A percentile compares a stretch with the other conserved stretches of the same genome.
These are phyloP conservation scores for Acorus calamus DNA, from an alignment of 106 monocot species.

Conservation along the genomic window DNA sequence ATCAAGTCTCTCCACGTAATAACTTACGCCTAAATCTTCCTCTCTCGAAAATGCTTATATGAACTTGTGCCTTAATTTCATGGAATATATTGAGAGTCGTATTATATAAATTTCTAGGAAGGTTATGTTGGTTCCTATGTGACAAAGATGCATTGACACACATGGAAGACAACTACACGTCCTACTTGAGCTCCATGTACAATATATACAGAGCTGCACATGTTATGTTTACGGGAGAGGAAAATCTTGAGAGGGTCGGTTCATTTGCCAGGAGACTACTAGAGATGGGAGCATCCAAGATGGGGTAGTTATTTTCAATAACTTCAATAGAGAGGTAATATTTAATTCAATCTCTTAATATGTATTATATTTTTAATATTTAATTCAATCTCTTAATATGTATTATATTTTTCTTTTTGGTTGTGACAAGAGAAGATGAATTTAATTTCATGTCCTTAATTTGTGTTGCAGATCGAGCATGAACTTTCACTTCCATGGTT, in stretches of 20 bases:
- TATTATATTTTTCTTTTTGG: too few species aligned
- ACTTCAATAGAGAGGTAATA: conserved; percentile 9
- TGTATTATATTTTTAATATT: neutral
- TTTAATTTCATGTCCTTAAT: neutral
- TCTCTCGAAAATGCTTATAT: neutral
- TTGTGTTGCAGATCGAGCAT: conserved; percentile 5
- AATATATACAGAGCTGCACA: conserved; percentile 23
- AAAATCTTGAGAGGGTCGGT: conserved; percentile 16
- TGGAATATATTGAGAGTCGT: neutral
- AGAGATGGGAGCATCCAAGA: neutral
- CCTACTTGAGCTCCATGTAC: conserved; percentile 9
- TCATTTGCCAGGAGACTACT: conserved; percentile 5
- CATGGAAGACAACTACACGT: conserved; percentile 15
- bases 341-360: neutral
- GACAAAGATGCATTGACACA: conserved; percentile 5
- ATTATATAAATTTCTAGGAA: neutral
- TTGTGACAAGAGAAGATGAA: too few species aligned
- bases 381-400: too few species aligned
- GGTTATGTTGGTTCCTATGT: conserved; percentile 19
- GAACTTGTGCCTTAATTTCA: neutral
- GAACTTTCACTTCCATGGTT: conserved; percentile 24
- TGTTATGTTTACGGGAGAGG: conserved; percentile 6
- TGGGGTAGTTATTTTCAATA: neutral
- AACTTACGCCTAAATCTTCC: neutral
- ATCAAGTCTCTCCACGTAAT: conserved; percentile 24